Evolutionary conservation across 1,284 basidiomycete genomes (phyloP).

Genomic region (Naganishia liquefaciens): DNA sequence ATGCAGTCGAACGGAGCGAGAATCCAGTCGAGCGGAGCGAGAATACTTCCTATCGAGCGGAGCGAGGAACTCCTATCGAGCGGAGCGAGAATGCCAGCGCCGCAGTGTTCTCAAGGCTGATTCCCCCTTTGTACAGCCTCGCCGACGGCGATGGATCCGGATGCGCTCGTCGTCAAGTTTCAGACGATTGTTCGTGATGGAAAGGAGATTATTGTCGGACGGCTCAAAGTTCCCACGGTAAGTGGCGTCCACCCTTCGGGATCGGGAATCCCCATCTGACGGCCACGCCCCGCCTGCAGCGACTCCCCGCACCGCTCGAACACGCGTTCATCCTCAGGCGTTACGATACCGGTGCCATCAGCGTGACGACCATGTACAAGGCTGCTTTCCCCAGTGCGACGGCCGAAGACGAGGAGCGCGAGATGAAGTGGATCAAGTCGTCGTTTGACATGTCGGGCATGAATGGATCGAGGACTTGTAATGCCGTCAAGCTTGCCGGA

Average conservation of each 20-base stretch:
- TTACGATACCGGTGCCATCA: constrained; percentile 93
- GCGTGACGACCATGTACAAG: constrained; percentile 96
- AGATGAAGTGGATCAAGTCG: constrained; percentile 80
- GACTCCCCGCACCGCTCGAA: constrained; percentile 37
- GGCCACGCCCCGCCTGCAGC: background rate
- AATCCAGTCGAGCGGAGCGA: background rate
- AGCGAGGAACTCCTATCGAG: too few species aligned
- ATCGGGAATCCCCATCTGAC: constrained; percentile 51
- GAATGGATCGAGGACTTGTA: constrained; percentile 71
- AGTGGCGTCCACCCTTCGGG: constrained; percentile 42
- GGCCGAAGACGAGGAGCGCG: constrained; percentile 75
- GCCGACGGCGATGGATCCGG: constrained; percentile 44
- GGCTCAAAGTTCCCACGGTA: constrained; percentile 91
- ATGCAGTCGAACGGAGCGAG: background rate
- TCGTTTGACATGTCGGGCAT: constrained; percentile 75
- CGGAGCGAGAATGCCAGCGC: too few species aligned
- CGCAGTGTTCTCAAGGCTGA: too few species aligned
- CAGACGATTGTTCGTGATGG: constrained; percentile 78
- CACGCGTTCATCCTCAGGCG: constrained; percentile 94
- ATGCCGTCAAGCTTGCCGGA: constrained; percentile 72
- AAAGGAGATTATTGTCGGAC: constrained; percentile 81
- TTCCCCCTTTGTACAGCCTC: constrained; percentile 13
- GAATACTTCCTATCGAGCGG: too few species aligned
- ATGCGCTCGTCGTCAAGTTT: constrained; percentile 65
- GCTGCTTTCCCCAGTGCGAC: constrained; percentile 87